Evolutionary conservation across 331 rosid species (phyloP).

Genomic region (Phaseolus coccineus): DNA sequence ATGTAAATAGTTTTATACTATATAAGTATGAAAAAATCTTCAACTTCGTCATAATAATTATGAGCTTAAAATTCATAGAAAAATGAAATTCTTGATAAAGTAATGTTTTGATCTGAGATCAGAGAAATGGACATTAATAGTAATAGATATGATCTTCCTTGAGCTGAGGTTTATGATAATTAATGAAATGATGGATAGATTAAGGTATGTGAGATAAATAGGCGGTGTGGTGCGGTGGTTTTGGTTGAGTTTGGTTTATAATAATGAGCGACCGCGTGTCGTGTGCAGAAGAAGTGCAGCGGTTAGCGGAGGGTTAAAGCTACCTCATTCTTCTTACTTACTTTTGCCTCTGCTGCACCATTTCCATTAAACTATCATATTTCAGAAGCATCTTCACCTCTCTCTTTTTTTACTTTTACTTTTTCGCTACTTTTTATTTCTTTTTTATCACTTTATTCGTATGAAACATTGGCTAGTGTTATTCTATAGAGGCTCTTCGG

Average conservation of each 20-base stretch:
- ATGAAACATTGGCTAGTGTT: too few relatives aligned
- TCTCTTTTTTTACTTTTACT: neutral
- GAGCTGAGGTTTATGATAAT: neutral
- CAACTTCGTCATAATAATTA: too few relatives aligned
- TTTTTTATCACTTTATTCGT: too few relatives aligned
- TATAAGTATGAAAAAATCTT: too few relatives aligned
- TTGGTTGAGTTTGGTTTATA: slow-evolving; percentile 3
- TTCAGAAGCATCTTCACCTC: neutral
- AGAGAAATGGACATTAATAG: too few relatives aligned
- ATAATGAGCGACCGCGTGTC: slow-evolving; percentile 25
- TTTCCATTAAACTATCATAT: neutral
- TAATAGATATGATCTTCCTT: neutral
- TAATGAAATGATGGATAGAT: neutral
- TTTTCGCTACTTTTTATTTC: neutral
- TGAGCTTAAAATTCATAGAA: too few relatives aligned
- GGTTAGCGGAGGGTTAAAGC: neutral
- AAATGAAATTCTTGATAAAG: too few relatives aligned
- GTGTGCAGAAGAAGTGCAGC: slow-evolving; percentile 30
- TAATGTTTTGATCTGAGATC: too few relatives aligned
- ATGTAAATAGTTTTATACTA: too few relatives aligned
- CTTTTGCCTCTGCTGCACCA: neutral
- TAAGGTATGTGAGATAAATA: neutral
- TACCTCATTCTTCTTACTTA: neutral
- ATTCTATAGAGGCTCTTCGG: too few relatives aligned
- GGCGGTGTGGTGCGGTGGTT: slow-evolving; percentile 16